Percentiles rank a stretch among this genome's conserved stretches.
Evolutionary conservation across 805 yeast genomes (phyloP).

Genomic region (Wickerhamiella bombiphila): DNA sequence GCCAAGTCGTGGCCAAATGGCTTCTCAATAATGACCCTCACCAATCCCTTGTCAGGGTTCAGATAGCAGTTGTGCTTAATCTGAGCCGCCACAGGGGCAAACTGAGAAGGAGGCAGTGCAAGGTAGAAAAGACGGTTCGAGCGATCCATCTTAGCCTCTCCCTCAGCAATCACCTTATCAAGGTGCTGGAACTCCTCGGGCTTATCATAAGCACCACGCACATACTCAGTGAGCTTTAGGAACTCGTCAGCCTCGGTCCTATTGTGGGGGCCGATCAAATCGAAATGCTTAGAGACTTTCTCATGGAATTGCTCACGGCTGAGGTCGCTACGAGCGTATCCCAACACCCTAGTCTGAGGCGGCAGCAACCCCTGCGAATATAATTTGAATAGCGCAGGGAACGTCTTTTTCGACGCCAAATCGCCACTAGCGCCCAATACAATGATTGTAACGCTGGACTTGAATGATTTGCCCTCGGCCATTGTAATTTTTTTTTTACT

Average conservation of each 20-base stretch:
- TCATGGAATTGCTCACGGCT: constrained; percentile 48
- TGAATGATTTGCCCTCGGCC: constrained; percentile 4
- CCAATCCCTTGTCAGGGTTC: constrained; percentile 44
- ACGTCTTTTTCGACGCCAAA: constrained; percentile 27
- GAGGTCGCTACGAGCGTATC: constrained; percentile 81
- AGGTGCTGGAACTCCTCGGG: constrained; percentile 58
- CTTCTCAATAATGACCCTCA: constrained; percentile 84
- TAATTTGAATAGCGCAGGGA: constrained; percentile 31
- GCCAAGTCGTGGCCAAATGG: constrained; percentile 91
- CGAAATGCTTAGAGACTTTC: constrained; percentile 51
- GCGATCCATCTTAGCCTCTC: constrained; percentile 35
- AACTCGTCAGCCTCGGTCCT: constrained; percentile 40
- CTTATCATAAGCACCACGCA: constrained; percentile 65
- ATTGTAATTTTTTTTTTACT: background rate
- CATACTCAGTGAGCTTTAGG: constrained; percentile 49
- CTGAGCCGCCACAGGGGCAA: constrained; percentile 60
- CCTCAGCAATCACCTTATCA: constrained; percentile 37
- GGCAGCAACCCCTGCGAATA: constrained; percentile 65
- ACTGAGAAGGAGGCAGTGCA: constrained; percentile 90
- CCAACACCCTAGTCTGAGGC: constrained; percentile 55
- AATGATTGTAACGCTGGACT: constrained; percentile 16
- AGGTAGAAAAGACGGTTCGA: constrained; percentile 79
- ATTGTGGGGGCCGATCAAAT: constrained; percentile 32
- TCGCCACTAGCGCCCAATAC: constrained; percentile 22
- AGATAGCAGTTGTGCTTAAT: constrained; percentile 51